Evolutionary conservation across 345 rosid genomes (phyloP).

Genomic region (Eutrema heterophyllum): DNA sequence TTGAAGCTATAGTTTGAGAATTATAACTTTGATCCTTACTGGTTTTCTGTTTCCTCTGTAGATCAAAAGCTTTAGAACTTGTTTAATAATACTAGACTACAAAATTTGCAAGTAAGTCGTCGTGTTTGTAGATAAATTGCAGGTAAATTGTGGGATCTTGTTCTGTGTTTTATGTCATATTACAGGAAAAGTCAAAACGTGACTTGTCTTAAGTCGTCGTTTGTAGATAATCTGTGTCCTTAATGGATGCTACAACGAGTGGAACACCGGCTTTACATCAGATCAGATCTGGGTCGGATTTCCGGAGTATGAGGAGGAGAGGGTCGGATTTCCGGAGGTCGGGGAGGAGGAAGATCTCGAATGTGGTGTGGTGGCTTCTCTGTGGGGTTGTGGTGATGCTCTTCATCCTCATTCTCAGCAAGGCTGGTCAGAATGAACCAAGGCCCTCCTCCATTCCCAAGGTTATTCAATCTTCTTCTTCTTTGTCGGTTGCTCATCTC

Average conservation of each 20-base stretch:
- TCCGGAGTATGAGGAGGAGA: constrained; percentile 51
- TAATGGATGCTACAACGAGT: constrained; percentile 84
- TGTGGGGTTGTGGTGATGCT: constrained; percentile 50
- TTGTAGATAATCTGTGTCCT: constrained; percentile 55
- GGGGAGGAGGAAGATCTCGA: constrained; percentile 59
- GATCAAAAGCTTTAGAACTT: constrained; percentile 47
- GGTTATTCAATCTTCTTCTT: constrained; percentile 17
- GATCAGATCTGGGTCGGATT: no score
- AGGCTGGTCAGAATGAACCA: constrained; percentile 56
- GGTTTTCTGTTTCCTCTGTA: constrained; percentile 26
- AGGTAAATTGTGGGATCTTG: background rate
- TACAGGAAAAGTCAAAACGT: constrained; percentile 31
- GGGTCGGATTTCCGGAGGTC: constrained; percentile 57
- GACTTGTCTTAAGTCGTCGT: constrained; percentile 38
- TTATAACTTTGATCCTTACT: constrained; percentile 6
- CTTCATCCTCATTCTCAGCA: constrained; percentile 54
- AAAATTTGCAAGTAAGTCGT: no score
- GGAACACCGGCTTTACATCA: constrained; percentile 50
- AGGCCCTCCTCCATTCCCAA: constrained; percentile 40
- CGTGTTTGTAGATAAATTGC: no score
- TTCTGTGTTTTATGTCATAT: constrained; percentile 4
- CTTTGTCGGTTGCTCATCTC: background rate
- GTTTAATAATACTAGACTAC: constrained; percentile 31
- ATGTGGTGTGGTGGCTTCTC: constrained; percentile 64
- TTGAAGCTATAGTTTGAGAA: background rate